Base-by-base conservation (phyloP, 371 early-diverging fungal genomes). In the Rhizopus arrhizus region DNA sequence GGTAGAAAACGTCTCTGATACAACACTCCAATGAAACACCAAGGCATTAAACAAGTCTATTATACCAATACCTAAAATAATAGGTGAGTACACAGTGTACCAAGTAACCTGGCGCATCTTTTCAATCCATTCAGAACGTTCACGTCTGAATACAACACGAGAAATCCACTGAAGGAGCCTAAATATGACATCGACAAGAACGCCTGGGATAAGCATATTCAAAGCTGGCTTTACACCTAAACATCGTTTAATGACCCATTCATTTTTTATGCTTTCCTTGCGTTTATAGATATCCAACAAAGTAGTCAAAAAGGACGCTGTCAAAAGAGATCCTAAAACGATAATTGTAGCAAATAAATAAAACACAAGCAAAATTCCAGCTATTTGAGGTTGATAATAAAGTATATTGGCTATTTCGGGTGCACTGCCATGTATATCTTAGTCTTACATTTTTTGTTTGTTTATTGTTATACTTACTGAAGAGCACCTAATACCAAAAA, bases 361-460 rank as follows among this genome's bases (percentile, higher is more conserved):
- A 1, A 61, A 51, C 34, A 70, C 52, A 3, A 80, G 58, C 31
- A 80, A 53, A 9, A 73, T 51, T 29, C 73, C 70, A 3, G 72
- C 73, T 16, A 65, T 50, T 16, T 50, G 32, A 10, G 75, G 77
- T 50, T 77, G 73, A 42, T 71, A 77, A 31, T 58, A 64, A 13
- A 80, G 31, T 1, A 77, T 80, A 34, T 64, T 65, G 34, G 66
- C 70, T 46, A 80, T 75, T 32, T 63, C 60, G 15, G 80, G 80
- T 1, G 80, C 62, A 63, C 79, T 78, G 57, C 16, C 9, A 34
- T 36, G 35, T 45, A 46, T 10, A 34, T 8, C 12, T 16, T 13
- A 45, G 35, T 16, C 29, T 9, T 33, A 11, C 29, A 2, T 5
- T 34, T 33, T 32, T 51, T 34, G 9, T 32, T 36, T 29, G 10